Evolutionary conservation across 495 filamentous ascomycete genomes (phyloP), one percentile per base, ranked within the genome.

Genomic region (Beverwykella pulmonaria): DNA sequence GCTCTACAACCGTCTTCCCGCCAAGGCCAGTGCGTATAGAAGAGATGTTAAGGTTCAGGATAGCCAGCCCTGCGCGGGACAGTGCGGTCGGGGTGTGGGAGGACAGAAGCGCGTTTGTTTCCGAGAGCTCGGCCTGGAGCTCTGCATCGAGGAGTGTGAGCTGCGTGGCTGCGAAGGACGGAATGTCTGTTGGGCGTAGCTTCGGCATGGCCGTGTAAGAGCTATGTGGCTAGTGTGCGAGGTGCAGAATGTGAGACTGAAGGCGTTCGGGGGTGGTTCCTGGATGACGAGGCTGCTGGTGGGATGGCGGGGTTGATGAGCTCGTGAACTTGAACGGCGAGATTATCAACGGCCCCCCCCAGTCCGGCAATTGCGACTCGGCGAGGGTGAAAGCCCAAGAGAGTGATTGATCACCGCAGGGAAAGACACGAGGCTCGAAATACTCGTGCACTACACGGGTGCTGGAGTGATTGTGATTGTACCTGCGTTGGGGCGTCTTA

Each of bases 11-110:
- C 0, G 90, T 90, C 39, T 91, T 89, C 0, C 94, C 95, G 22
- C 93, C 95, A 9, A 97, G 78, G 0, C 94, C 95, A 0, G 94
- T 98, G n/a, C 93, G 88, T 75, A 90, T 90, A 53, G 88, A 86
- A n/a, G 82, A 75, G 14, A 96, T 77, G 20, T 83, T 71, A 2
- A 98, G 82, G 66, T 95, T 96, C 0, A 88, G 88, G 32, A 98
- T 79, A 1, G 95, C 94, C 68, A 96, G 83, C 41, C 94, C 94
- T 2, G 92, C 92, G 55, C 91, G 88, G 75, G 92, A 86, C 23
- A 98, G 87, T 0, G 86, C 82, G 0, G 84, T 78, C 17, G 94
- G 91, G 17, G 90, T 87, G 54, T 88, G 82, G 23, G 82, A 82
- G 27, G 87, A 84, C 56, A 93, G 82, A 54, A 96, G 87, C 15